These are phyloP conservation scores for Stachybotrys echinatus DNA, from an alignment of 2,329 filamentous ascomycete species.

Conservation along the genomic window DNA sequence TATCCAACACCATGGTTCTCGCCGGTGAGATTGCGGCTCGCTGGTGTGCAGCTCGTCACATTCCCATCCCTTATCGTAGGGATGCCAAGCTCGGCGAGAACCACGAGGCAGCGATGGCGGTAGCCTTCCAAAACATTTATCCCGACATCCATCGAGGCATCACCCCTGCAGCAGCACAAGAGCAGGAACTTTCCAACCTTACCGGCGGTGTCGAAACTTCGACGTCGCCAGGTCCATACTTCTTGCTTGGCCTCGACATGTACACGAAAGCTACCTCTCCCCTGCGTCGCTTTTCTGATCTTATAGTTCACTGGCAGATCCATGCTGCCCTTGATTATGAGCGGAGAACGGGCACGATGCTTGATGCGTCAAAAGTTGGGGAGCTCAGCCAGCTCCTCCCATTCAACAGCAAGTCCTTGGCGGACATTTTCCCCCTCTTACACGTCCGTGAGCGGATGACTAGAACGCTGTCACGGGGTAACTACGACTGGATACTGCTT, in stretches of 20 bases:
- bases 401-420: conserved; percentile 35
- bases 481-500: conserved; percentile 51
- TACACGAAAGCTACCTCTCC: conserved; percentile 62
- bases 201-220: conserved; percentile 48
- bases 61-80: conserved; percentile 55
- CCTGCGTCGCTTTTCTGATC: conserved; percentile 58
- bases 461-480: conserved; percentile 36
- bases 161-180: conserved; percentile 25
- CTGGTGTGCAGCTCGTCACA: conserved; percentile 53
- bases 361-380: conserved; percentile 12
- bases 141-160: conserved; percentile 23
- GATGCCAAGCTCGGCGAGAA: conserved; percentile 36
- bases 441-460: conserved; percentile 48
- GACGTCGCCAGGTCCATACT: conserved; percentile 48
- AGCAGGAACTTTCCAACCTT: conserved; percentile 19
- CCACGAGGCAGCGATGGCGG: conserved; percentile 23
- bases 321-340: conserved; percentile 50
- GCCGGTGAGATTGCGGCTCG: conserved; percentile 56
- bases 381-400: conserved; percentile 35
- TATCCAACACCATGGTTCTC: conserved; percentile 49
- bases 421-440: conserved; percentile 42
- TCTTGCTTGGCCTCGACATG: conserved; percentile 52
- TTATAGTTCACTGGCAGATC: conserved; percentile 63
- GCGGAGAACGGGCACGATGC: conserved; percentile 21
- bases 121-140: conserved; percentile 27